A percentile compares a stretch with the other conserved stretches of the same genome.
phyloP scores from a whole-genome alignment of 2,329 filamentous ascomycete species.

The Moelleriella libera region DNA sequence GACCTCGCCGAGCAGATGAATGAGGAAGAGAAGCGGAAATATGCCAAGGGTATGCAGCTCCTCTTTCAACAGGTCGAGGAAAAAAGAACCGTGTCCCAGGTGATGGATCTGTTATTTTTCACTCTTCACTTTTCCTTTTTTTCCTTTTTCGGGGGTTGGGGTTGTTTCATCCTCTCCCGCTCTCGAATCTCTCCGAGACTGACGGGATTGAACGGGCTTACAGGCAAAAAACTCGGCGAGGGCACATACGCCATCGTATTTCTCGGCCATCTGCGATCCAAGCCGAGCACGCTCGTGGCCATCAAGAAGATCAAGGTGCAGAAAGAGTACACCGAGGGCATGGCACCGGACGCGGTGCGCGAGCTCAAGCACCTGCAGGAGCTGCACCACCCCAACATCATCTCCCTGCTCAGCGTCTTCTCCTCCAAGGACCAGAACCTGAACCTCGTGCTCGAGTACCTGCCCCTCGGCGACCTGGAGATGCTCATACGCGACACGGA shows the following conservation, averaged over 20 bases:
- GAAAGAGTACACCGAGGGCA: constrained; percentile 76
- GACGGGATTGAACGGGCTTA: background rate
- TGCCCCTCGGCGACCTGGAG: constrained; percentile 88
- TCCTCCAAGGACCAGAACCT: constrained; percentile 93
- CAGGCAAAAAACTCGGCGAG: constrained; percentile 82
- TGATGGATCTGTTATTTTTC: no score
- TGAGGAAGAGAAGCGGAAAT: constrained; percentile 72
- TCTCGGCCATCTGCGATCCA: constrained; percentile 62
- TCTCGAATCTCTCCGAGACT: background rate
- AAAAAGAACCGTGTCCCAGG: no score
- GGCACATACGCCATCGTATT: constrained; percentile 97
- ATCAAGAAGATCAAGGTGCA: constrained; percentile 90
- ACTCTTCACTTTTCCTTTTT: no score
- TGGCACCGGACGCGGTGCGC: constrained; percentile 86
- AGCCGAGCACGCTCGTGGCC: constrained; percentile 65
- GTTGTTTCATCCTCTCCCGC: background rate
- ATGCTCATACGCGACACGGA: constrained; percentile 81
- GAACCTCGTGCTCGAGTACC: constrained; percentile 86
- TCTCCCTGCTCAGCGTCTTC: constrained; percentile 84
- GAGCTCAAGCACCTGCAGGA: constrained; percentile 95
- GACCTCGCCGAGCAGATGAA: constrained; percentile 71
- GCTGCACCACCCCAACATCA: constrained; percentile 89
- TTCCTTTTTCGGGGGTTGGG: background rate
- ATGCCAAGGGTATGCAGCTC: constrained; percentile 56
- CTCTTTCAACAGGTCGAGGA: no score